Base-by-base conservation (phyloP, 2,329 filamentous ascomycete genomes). In the Aspergillus pseudoterreus region DNA sequence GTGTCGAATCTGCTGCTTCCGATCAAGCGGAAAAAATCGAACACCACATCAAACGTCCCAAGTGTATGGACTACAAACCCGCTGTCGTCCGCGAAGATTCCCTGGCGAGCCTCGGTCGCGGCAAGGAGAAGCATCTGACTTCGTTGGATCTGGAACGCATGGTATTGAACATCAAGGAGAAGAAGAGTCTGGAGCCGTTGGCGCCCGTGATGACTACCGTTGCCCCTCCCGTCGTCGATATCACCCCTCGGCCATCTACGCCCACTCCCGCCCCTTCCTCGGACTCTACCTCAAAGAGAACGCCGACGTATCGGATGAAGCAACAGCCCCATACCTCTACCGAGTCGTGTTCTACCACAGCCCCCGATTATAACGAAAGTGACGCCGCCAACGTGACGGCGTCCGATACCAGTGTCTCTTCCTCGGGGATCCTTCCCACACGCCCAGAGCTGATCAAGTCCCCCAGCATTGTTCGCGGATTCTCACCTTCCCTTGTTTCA, bases 91-190 rank as follows among this genome's bases (percentile, higher is more conserved):
- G 82, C 66, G 68, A 80, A 22, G 71, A 77, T 46, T 71, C 82
- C 27, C 80, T 82, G 67, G 58, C 71, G 19, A 86, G 82, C 69
- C 82, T 88, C 54, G 88, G 86, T 66, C 83, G 87, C 57, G 86
- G 85, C 58, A 84, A 79, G 50, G 88, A 94, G 68, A 87, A 89
- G 65, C 92, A 96, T 73, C 92, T 96, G 60, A 95, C 91, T n/a
- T 90, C 92, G 6, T 82, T 90, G 64, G 89, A 94, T 63, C 80
- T 97, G 27, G 90, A 96, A 72, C 95, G 95, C 76, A 95, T 97
- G 82, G 90, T 96, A 39, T 84, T 88, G 51, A 90, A 87, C 36
- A 96, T 96, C 67, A 89, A 95, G 71, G 87, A 94, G 72, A 90
- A 89, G 72, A 84, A 85, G 70, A 80, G 81, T 43, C 77, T 92